phyloP scores from a whole-genome alignment of 306 rosid genomes.

The Aeschynomene evenia region DNA sequence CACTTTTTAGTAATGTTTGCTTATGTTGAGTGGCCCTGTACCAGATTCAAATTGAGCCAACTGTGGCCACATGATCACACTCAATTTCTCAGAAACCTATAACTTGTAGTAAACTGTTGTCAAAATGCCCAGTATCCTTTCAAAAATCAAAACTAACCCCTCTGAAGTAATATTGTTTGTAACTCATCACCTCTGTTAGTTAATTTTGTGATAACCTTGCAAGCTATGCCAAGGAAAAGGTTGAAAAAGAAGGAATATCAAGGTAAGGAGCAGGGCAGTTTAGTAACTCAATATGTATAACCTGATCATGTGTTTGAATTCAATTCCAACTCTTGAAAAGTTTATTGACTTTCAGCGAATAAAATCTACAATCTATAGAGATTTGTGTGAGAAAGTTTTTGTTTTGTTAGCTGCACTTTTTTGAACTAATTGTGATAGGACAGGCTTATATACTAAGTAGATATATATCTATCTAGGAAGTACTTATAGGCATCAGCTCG shows the following conservation, averaged over 20 bases:
- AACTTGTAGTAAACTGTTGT: neutral
- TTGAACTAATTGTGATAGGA: neutral
- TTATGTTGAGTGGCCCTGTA: neutral
- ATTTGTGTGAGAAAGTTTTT: neutral
- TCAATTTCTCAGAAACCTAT: neutral
- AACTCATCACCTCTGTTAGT: neutral
- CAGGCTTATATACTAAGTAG: neutral
- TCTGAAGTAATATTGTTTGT: neutral
- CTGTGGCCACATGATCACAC: neutral
- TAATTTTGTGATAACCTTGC: neutral
- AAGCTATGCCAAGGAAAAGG: neutral
- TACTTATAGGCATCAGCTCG: neutral
- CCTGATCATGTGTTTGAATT: slow-evolving; percentile 17
- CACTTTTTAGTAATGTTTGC: neutral
- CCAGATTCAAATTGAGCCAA: neutral
- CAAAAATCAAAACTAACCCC: neutral
- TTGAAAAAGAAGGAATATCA: slow-evolving; percentile 3
- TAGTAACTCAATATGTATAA: neutral
- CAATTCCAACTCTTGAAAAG: slow-evolving; percentile 4
- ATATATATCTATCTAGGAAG: neutral
- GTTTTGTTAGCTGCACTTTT: slow-evolving; percentile 8
- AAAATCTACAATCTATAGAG: neutral
- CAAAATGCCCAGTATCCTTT: neutral
- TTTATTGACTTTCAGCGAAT: neutral
- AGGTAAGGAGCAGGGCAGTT: neutral